Conservation (phyloP, 2,329 filamentous ascomycete species). For the Colletotrichum spaethianum region DNA sequence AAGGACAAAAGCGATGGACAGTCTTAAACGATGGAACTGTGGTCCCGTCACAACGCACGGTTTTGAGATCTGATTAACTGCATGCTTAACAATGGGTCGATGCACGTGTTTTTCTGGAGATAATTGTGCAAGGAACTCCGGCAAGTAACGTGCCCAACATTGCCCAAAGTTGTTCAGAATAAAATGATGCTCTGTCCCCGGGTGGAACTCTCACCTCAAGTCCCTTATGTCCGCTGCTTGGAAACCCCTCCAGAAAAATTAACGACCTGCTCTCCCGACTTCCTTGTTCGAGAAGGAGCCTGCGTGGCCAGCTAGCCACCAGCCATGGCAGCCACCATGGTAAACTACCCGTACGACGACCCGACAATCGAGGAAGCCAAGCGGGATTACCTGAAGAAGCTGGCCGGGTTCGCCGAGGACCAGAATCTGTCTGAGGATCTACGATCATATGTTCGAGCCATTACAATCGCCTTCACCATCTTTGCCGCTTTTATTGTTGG, state of each 20-base stretch:
- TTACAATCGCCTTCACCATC: conserved; percentile 37
- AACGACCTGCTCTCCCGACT: conserved; percentile 13
- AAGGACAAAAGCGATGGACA: conserved; percentile 19
- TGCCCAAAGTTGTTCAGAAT: conserved; percentile 1
- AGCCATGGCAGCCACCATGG: conserved; percentile 30
- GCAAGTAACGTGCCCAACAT: background rate
- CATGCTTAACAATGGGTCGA: background rate
- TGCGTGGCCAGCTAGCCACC: conserved; percentile 24
- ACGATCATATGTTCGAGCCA: conserved; percentile 23
- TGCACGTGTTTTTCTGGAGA: conserved; percentile 16
- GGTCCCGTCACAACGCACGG: conserved; percentile 2
- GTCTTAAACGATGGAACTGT: conserved; percentile 3
- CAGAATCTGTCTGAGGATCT: conserved; percentile 34
- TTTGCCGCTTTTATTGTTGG: conserved; percentile 31
- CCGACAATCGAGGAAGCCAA: conserved; percentile 23
- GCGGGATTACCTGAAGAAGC: conserved; percentile 33
- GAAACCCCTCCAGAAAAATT: conserved; percentile 6
- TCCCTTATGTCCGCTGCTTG: conserved; percentile 13
- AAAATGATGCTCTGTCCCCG: conserved; percentile 31
- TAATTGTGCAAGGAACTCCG: background rate
- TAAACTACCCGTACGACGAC: conserved; percentile 33
- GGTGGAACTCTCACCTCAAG: background rate
- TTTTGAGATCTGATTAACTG: background rate
- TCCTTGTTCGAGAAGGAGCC: conserved; percentile 18
- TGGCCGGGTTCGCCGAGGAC: conserved; percentile 29